A percentile compares a stretch with the other conserved stretches of the same genome.
Conservation (phyloP, 169 alveolate genomes). For the Plasmodium gaboni region DNA sequence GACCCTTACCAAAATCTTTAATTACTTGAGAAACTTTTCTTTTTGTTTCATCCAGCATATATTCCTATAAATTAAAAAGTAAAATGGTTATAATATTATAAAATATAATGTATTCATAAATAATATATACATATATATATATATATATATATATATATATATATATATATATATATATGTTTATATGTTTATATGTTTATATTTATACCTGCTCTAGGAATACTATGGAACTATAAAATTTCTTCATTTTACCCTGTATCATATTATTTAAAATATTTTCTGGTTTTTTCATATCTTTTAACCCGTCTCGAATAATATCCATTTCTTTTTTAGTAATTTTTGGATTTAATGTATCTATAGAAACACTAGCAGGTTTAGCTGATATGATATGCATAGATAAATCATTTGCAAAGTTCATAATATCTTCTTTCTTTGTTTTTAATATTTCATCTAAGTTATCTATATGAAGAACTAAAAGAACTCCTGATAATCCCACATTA, state of each 20-base stretch:
- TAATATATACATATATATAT: background rate
- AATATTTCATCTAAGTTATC: constrained; percentile 26
- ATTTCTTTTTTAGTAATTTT: constrained; percentile 30
- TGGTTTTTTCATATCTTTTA: constrained; percentile 28
- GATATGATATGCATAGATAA: constrained; percentile 56
- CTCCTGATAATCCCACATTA: constrained; percentile 51
- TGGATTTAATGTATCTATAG: constrained; percentile 23
- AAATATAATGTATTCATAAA: constrained; percentile 6
- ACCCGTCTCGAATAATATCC: constrained; percentile 51
- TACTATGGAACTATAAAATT: constrained; percentile 42
- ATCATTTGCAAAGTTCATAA: constrained; percentile 44
- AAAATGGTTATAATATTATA: background rate
- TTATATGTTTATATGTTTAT: no score
- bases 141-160: background rate
- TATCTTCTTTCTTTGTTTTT: constrained; percentile 27
- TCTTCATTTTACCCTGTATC: constrained; percentile 53
- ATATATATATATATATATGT: background rate
- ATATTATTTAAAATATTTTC: constrained; percentile 40
- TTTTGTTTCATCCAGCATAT: constrained; percentile 73
- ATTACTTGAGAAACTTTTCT: constrained; percentile 68
- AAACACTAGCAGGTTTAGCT: constrained; percentile 56
- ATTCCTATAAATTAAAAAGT: constrained; percentile 23
- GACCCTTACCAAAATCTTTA: constrained; percentile 32
- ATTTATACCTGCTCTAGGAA: constrained; percentile 47
- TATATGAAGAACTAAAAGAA: constrained; percentile 42